phyloP scores from a whole-genome alignment of 2,329 filamentous ascomycete genomes.

The Penicillium sclerotigenum region DNA sequence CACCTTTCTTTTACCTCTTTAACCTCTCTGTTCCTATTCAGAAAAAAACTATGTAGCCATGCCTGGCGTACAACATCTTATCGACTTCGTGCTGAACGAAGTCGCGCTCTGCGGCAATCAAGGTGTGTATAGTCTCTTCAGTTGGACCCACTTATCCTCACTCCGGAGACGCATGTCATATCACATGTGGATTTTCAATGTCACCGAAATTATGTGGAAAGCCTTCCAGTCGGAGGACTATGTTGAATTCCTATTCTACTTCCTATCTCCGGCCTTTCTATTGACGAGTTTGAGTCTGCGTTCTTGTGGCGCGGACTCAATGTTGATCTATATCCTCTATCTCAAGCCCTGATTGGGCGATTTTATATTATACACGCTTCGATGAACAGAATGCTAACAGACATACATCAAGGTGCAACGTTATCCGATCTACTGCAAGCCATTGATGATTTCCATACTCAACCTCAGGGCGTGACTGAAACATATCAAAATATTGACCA shows the following conservation, averaged over 20 bases:
- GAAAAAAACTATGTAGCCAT: constrained; percentile 30
- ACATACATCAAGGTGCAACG: constrained; percentile 31
- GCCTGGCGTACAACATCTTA: constrained; percentile 55
- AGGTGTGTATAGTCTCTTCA: constrained; percentile 47
- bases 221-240: neutral
- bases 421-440: constrained; percentile 35
- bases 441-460: constrained; percentile 38
- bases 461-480: constrained; percentile 15
- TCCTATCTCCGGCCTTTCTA: neutral
- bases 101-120: constrained; percentile 57
- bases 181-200: constrained; percentile 1
- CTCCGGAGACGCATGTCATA: constrained; percentile 7
- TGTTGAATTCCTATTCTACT: neutral
- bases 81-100: constrained; percentile 57
- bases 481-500: constrained; percentile 43
- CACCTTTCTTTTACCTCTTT: constrained; percentile 1
- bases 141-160: constrained; percentile 23
- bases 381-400: constrained; percentile 19
- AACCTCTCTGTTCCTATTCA: neutral
- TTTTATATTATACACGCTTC: neutral
- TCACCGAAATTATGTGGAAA: neutral
- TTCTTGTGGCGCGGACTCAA: neutral
- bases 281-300: neutral
- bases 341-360: neutral
- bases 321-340: neutral